These are phyloP conservation scores for Saturnispora besseyi DNA, from an alignment of 805 yeast genomes.

Conservation along the genomic window DNA sequence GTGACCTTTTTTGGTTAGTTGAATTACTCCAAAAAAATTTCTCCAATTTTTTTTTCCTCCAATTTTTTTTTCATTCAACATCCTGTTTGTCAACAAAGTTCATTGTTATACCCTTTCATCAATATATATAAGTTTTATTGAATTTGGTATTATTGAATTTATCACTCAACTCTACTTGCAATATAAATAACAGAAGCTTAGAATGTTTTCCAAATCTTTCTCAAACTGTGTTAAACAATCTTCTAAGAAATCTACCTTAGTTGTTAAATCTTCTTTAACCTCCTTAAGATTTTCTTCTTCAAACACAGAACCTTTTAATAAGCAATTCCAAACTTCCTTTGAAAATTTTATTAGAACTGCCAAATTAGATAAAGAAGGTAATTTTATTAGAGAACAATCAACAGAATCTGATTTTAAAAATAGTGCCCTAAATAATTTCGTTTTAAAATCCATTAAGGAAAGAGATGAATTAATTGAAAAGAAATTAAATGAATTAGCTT, in stretches of 20 bases:
- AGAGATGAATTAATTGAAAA: conserved; percentile 19
- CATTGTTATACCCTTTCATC: background rate
- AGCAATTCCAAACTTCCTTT: conserved; percentile 10
- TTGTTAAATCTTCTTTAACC: background rate
- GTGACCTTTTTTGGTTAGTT: background rate
- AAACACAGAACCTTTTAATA: conserved; percentile 3
- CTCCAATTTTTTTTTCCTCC: background rate
- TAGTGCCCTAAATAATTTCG: conserved; percentile 17
- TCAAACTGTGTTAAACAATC: conserved; percentile 1
- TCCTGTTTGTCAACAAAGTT: background rate
- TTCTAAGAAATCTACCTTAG: background rate
- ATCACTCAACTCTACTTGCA: too few relatives aligned
- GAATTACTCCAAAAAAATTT: background rate
- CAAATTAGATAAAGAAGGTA: conserved; percentile 21
- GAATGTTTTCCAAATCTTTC: conserved; percentile 10
- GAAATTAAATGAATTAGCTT: conserved; percentile 20
- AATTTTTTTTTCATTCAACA: background rate
- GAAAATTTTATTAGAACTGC: conserved; percentile 8
- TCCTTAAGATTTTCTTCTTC: background rate
- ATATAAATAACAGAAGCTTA: background rate
- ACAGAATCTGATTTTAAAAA: conserved; percentile 17
- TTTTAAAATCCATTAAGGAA: conserved; percentile 14
- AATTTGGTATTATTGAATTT: background rate
- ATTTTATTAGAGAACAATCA: conserved; percentile 16
- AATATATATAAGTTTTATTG: too few relatives aligned